Conservation (phyloP, 2,329 filamentous ascomycete genomes). For the Purpureocillium takamizusanense region DNA sequence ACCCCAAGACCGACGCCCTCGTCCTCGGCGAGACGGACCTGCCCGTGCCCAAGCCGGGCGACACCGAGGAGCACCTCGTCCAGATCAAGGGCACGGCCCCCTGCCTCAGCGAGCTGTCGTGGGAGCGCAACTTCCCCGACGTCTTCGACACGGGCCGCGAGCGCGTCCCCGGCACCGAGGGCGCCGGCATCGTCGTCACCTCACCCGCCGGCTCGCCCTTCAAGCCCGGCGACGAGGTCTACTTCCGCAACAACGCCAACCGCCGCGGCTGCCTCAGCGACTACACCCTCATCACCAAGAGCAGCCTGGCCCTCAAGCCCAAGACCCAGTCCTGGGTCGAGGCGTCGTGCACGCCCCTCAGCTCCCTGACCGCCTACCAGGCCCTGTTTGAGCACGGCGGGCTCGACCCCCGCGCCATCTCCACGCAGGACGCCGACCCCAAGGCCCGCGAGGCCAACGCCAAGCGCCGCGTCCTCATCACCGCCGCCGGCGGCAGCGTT, state of each 20-base stretch:
- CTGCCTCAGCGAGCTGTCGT: constrained; percentile 22
- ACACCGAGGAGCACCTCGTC: constrained; percentile 18
- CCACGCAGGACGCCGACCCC: constrained; percentile 11
- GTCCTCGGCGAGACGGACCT: constrained; percentile 11
- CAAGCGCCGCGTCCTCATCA: constrained; percentile 24
- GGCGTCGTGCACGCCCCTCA: constrained; percentile 27
- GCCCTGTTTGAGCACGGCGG: constrained; percentile 26
- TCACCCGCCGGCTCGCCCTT: constrained; percentile 21
- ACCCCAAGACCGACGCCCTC: constrained; percentile 10
- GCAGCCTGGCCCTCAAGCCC: constrained; percentile 25
- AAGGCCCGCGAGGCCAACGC: constrained; percentile 17
- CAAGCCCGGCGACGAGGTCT: constrained; percentile 23
- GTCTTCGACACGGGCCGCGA: constrained; percentile 10
- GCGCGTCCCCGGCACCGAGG: constrained; percentile 26
- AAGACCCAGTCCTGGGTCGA: constrained; percentile 20
- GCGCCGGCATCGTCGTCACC: constrained; percentile 26
- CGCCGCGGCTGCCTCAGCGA: constrained; percentile 20
- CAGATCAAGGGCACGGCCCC: constrained; percentile 22
- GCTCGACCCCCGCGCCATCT: constrained; percentile 17
- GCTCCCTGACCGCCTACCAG: constrained; percentile 31
- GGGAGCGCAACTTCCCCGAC: constrained; percentile 14
- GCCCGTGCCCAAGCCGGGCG: constrained; percentile 8
- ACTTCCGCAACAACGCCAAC: constrained; percentile 17
- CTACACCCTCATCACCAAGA: constrained; percentile 20
- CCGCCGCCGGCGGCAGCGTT: constrained; percentile 28